phyloP scores from a whole-genome alignment of 2,329 filamentous ascomycete genomes.

The Clarireedia hainanense region DNA sequence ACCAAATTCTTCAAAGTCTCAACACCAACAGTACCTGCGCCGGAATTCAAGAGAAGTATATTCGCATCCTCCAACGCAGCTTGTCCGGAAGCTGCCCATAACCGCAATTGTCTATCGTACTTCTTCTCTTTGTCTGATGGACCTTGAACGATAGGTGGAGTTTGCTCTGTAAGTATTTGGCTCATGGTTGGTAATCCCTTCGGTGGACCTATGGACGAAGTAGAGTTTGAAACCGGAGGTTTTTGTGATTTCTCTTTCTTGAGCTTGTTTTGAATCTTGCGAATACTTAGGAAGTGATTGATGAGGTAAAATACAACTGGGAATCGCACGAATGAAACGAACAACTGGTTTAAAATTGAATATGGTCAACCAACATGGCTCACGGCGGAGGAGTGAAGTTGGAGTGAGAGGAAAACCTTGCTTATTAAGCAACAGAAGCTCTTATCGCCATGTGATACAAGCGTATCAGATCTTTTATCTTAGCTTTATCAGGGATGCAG shows the following conservation, averaged over 20 bases:
- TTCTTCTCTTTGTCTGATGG: slow-evolving; percentile 61
- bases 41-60: slow-evolving; percentile 83
- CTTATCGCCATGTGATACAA: not conserved
- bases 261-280: not conserved
- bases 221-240: too few relatives aligned
- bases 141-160: slow-evolving; percentile 39
- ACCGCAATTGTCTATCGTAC: slow-evolving; percentile 88
- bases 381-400: not conserved
- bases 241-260: too few relatives aligned
- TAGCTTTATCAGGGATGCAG: not conserved
- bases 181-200: slow-evolving; percentile 14
- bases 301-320: too few relatives aligned
- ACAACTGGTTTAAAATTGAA: not conserved
- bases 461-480: not conserved
- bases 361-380: not conserved
- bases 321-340: too few relatives aligned
- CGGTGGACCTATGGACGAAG: too few relatives aligned
- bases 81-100: slow-evolving; percentile 93
- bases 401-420: slow-evolving; percentile 1
- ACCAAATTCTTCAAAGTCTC: slow-evolving; percentile 98
- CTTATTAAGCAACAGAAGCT: slow-evolving; percentile 2
- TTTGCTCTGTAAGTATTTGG: slow-evolving; percentile 24
- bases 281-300: not conserved
- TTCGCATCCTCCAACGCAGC: slow-evolving; percentile 83
- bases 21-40: slow-evolving; percentile 77